A percentile compares a stretch with the other conserved stretches of the same genome.
These are phyloP conservation scores for Tricholoma terreum DNA, from an alignment of 768 basidiomycete species.

Conservation along the genomic window DNA sequence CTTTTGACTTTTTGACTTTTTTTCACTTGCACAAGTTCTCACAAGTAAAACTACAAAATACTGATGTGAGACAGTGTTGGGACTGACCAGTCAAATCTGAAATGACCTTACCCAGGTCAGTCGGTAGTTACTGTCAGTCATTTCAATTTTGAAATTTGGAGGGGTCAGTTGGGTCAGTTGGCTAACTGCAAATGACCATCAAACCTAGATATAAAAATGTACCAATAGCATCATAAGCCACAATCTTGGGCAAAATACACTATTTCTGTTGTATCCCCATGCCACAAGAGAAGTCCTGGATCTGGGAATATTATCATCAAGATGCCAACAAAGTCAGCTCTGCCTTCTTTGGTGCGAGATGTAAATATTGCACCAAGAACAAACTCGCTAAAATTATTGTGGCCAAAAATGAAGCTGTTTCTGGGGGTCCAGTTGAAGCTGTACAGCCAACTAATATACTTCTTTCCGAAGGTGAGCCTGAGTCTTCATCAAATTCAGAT, in stretches of 20 bases:
- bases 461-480: neutral
- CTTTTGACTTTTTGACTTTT: neutral
- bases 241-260: neutral
- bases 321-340: slow-evolving; percentile 8
- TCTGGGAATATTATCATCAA: slow-evolving; percentile 9
- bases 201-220: neutral
- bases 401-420: neutral
- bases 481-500: too few relatives aligned
- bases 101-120: too few relatives aligned
- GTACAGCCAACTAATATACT: slow-evolving; percentile 4
- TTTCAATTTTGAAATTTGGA: too few relatives aligned
- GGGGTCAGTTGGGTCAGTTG: neutral
- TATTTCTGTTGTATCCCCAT: neutral
- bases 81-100: too few relatives aligned
- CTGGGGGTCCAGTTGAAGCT: neutral
- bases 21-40: neutral
- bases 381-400: slow-evolving; percentile 3
- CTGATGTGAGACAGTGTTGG: neutral
- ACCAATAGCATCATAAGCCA: too few relatives aligned
- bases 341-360: slow-evolving; percentile 5
- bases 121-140: too few relatives aligned
- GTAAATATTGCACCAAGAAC: slow-evolving; percentile 6
- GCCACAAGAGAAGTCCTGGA: neutral
- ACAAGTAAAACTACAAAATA: neutral
- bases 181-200: neutral